phyloP scores from a whole-genome alignment of 2,329 filamentous ascomycete genomes.

The Xylariales sp. region DNA sequence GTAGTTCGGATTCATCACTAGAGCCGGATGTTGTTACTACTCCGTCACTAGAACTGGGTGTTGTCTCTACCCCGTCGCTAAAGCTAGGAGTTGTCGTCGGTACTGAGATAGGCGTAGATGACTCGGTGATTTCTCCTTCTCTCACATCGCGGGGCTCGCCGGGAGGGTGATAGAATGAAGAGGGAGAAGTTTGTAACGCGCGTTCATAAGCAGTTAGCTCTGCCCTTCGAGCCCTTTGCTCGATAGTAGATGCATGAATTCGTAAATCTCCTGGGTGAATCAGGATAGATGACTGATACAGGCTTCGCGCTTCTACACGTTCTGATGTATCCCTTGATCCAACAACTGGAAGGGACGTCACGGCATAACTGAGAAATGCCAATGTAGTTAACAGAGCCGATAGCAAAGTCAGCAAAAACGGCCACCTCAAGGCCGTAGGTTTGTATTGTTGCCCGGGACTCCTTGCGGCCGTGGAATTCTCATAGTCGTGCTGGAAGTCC shows the following conservation, averaged over 20 bases:
- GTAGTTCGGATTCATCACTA: neutral
- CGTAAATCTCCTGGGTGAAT: neutral
- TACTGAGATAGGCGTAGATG: neutral
- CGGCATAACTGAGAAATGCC: constrained; percentile 23
- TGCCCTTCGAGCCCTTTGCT: neutral
- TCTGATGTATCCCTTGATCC: neutral
- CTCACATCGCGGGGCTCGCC: neutral
- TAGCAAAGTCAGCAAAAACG: constrained; percentile 19
- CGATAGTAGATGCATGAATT: neutral
- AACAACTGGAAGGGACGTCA: constrained; percentile 16
- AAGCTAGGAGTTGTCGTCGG: neutral
- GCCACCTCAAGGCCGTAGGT: constrained; percentile 28
- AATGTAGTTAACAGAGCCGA: constrained; percentile 15
- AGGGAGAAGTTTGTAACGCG: no score
- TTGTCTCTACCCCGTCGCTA: neutral
- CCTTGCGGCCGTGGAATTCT: neutral
- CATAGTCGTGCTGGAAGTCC: constrained; percentile 1
- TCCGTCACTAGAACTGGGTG: neutral
- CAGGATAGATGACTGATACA: neutral
- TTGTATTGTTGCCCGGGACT: constrained; percentile 20
- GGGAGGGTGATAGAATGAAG: no score
- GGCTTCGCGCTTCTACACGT: constrained; percentile 4
- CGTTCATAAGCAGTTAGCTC: neutral
- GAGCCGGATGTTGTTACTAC: neutral
- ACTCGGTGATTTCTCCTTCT: neutral